Base-by-base conservation (phyloP, 176 grass and related monocot species). In the Ananas comosus region DNA sequence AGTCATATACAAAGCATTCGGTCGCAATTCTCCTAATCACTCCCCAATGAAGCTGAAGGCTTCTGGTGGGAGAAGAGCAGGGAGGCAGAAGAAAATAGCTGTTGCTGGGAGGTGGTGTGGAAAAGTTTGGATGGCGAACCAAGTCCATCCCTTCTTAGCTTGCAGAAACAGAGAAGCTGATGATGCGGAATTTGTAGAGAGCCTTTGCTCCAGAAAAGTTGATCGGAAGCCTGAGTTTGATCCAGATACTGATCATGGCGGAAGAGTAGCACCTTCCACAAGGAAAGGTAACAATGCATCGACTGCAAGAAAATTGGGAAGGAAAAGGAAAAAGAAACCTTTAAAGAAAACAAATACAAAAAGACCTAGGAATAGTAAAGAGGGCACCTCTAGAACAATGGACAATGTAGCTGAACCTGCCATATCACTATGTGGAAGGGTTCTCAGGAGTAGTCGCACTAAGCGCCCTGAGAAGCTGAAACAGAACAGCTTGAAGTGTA, bases 101-200 rank as follows among this genome's bases (percentile, higher is more conserved):
- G 28, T 87, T 56, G 86, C 77, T 70, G 93, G 93, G 13, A 81
- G 80, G 27, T 92, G 93, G 93, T 97, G 93, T 63, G 93, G 93
- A 48, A 92, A 90, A 81, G 83, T 76, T 74, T 97, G 93, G 93
- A 84, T 85, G 77, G 76, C 81, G 66, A 83, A 88, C 71, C 89
- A 97, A 77, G 93, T 97, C 18, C 93, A 97, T 70, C 84, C 89
- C 52, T 77, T 72, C 76, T 68, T 96, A 74, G 77, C 81, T 70
- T 67, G 70, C 33, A 85, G 69, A 72, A 63, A 54, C 61, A 42
- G 33, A 42, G 83, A 77, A 92, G 71, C 16, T 67, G 68, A 69
- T 27, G 80, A 90, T 16, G 49, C 48, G 10, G 80, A 90, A 50
- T 73, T 79, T 72, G 2, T 51, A 3, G 70, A 85, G 73, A 72